phyloP scores from a whole-genome alignment of 305 asterid species.

The Salvia sclarea region DNA sequence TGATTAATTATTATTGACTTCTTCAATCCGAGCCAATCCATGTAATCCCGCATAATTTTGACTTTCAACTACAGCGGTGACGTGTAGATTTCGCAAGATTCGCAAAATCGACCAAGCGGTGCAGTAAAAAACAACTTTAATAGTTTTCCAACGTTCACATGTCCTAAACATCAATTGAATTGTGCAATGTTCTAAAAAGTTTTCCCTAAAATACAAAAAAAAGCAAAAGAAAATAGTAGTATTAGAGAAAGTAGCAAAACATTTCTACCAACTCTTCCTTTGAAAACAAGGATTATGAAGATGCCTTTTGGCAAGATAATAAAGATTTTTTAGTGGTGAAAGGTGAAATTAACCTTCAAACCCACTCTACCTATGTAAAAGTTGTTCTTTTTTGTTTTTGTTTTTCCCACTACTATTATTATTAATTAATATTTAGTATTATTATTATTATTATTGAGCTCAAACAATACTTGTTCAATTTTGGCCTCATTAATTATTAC shows the following conservation, averaged over 20 bases:
- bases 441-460: background rate
- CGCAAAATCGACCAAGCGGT: background rate
- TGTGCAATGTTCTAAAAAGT: background rate
- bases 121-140: background rate
- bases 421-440: too few relatives aligned
- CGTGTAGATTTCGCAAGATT: background rate
- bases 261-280: constrained; percentile 37
- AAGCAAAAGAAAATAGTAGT: background rate
- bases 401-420: background rate
- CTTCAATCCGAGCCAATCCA: background rate
- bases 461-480: background rate
- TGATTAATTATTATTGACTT: constrained; percentile 10
- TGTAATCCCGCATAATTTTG: constrained; percentile 7
- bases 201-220: background rate
- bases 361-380: constrained; percentile 36
- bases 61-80: background rate
- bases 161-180: background rate
- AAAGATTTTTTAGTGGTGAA: constrained; percentile 31
- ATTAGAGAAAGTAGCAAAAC: background rate
- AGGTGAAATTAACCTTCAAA: constrained; percentile 32
- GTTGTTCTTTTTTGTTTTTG: background rate
- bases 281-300: constrained; percentile 38
- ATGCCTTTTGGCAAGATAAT: constrained; percentile 36
- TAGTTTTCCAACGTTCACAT: background rate
- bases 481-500: constrained; percentile 19